Evolutionary conservation across 306 rosid genomes (phyloP), one percentile per base, ranked within the genome.

Genomic region (Lablab purpureus): DNA sequence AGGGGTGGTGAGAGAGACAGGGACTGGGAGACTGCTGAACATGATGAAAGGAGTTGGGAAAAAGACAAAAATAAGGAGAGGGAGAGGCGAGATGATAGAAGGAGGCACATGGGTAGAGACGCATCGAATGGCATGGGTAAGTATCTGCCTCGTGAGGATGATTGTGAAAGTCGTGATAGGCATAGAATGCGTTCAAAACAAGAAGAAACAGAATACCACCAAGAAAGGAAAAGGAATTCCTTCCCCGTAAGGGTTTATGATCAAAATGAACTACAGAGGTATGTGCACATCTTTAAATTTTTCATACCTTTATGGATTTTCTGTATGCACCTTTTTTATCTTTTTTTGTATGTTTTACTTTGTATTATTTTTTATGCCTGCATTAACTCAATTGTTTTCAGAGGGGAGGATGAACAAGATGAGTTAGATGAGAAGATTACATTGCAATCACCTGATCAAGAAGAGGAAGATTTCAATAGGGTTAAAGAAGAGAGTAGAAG

Each of bases 401-500:
- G 96, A 77, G 81, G 82, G 51, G 94, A 89, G 60, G 89, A 84
- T 71, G 91, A 84, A 83, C 94, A 86, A 76, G 91, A 88, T 74
- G 93, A 91, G 77, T 45, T 78, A 10, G 93, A 92, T 56, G 88
- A 83, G 14, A 97, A 94, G 46, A 83, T 21, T 56, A 18, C 85
- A 18, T 74, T 88, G 78, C 91, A 80, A 76, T 72, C 82, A 70
- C 92, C 86, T 41, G 98, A 93, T 41, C 91, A 95, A 84, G 99
- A 95, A 83, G 98, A 95, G 81, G 98, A 95, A 47, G 93, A 95
- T 83, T 88, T 93, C 37, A 84, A 87, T 81, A 89, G 96, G 84
- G 91, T 95, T 75, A 95, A 91, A 84, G 99, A 93, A 88, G 98
- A 93, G 87, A 93, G 98, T 85, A 87, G 90, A 74, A 93, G 92